These are phyloP conservation scores for Sclerotinia subarctica DNA, from an alignment of 2,329 filamentous ascomycete genomes.

Conservation along the genomic window DNA sequence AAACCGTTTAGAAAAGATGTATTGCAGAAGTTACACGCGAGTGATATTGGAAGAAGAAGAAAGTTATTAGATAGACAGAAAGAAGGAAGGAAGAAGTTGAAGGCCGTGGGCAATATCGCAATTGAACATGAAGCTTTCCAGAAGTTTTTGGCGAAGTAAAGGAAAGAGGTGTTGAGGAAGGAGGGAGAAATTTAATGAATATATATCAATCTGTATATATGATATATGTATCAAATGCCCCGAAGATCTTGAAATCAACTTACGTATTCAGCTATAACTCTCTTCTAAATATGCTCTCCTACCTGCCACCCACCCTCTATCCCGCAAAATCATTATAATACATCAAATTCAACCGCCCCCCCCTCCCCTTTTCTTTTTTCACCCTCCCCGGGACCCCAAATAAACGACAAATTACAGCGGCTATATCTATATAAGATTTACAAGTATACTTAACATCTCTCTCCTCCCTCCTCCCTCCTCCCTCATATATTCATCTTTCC, in stretches of 20 bases:
- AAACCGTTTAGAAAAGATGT: constrained; percentile 98
- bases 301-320: no score
- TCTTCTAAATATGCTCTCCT: no score
- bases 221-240: neutral
- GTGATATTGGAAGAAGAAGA: constrained; percentile 74
- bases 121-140: constrained; percentile 97
- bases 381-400: no score
- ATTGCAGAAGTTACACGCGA: constrained; percentile 85
- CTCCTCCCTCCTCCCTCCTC: no score
- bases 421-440: no score
- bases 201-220: neutral
- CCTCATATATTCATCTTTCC: no score
- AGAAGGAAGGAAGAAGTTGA: constrained; percentile 83
- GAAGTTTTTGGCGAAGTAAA: constrained; percentile 79
- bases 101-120: constrained; percentile 83
- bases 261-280: neutral
- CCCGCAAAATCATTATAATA: no score
- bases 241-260: neutral
- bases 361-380: no score
- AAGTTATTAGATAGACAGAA: constrained; percentile 97
- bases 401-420: no score
- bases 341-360: no score
- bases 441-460: no score
- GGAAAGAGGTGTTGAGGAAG: neutral
- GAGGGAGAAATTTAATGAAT: neutral